Evolutionary conservation across 1,284 basidiomycete species (phyloP).

Genomic region (Tranzscheliella williamsii): DNA sequence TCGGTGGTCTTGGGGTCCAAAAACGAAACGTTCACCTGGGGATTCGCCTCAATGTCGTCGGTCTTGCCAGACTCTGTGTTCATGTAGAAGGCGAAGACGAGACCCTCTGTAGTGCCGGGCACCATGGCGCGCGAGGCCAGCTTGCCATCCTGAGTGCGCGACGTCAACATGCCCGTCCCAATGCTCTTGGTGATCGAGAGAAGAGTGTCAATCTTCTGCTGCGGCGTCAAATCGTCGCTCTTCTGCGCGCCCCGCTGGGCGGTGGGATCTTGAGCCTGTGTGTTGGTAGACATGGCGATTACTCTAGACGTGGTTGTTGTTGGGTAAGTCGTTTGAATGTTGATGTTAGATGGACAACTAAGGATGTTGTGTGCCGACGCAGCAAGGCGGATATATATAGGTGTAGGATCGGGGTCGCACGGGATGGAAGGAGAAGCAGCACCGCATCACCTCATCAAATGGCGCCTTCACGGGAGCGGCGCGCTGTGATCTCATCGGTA

Average conservation of each 20-base stretch:
- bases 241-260: constrained; percentile 33
- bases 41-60: constrained; percentile 42
- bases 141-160: constrained; percentile 72
- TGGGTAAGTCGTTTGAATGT: background rate
- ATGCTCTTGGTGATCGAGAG: constrained; percentile 43
- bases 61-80: constrained; percentile 53
- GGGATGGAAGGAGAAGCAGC: too few species aligned
- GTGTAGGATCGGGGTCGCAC: too few species aligned
- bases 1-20: constrained; percentile 73
- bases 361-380: too few species aligned
- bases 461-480: too few species aligned
- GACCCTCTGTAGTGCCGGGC: constrained; percentile 67
- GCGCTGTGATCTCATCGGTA: too few species aligned
- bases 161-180: constrained; percentile 73
- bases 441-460: too few species aligned
- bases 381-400: too few species aligned
- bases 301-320: background rate
- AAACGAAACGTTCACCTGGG: constrained; percentile 64
- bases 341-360: background rate
- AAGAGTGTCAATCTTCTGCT: constrained; percentile 43
- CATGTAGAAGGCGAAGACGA: constrained; percentile 59
- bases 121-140: constrained; percentile 83
- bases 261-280: constrained; percentile 39
- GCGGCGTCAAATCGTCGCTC: constrained; percentile 24
- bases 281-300: constrained; percentile 24